Evolutionary conservation across 805 yeast genomes (phyloP).

Genomic region (Metschnikowia arizonensis): DNA sequence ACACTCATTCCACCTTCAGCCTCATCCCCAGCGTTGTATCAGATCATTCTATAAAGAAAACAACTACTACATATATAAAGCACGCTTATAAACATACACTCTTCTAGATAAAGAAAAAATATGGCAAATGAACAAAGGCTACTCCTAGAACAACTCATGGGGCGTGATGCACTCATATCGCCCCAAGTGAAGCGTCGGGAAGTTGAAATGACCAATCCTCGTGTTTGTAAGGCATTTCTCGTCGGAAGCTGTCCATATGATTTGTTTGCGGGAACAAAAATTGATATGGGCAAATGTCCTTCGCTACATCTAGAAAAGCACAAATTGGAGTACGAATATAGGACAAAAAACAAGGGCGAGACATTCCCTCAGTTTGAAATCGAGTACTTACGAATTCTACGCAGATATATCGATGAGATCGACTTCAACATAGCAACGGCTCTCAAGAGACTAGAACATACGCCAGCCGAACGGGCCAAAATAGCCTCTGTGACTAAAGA

Average conservation of each 20-base stretch:
- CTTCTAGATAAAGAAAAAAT: not conserved
- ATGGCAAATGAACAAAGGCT: slow-evolving; percentile 72
- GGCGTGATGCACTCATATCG: slow-evolving; percentile 46
- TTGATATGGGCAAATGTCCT: slow-evolving; percentile 78
- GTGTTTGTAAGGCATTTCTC: slow-evolving; percentile 76
- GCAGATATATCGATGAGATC: slow-evolving; percentile 60
- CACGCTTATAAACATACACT: not conserved
- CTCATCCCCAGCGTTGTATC: no score
- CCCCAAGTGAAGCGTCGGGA: slow-evolving; percentile 32
- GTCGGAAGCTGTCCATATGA: slow-evolving; percentile 87
- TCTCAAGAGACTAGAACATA: slow-evolving; percentile 59
- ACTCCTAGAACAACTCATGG: slow-evolving; percentile 78
- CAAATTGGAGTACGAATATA: slow-evolving; percentile 62
- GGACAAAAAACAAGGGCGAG: slow-evolving; percentile 37
- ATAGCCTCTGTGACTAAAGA: slow-evolving; percentile 52
- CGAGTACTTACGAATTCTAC: slow-evolving; percentile 47
- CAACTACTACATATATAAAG: not conserved
- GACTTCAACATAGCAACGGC: slow-evolving; percentile 63
- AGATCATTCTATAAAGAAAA: no score
- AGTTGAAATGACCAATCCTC: slow-evolving; percentile 40
- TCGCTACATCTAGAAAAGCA: slow-evolving; percentile 69
- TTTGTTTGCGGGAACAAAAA: slow-evolving; percentile 74
- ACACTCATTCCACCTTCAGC: no score
- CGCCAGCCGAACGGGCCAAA: slow-evolving; percentile 67
- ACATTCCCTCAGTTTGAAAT: slow-evolving; percentile 49